These are phyloP conservation scores for Incumbomyces delicatus DNA, from an alignment of 2,329 filamentous ascomycete species.

Conservation along the genomic window DNA sequence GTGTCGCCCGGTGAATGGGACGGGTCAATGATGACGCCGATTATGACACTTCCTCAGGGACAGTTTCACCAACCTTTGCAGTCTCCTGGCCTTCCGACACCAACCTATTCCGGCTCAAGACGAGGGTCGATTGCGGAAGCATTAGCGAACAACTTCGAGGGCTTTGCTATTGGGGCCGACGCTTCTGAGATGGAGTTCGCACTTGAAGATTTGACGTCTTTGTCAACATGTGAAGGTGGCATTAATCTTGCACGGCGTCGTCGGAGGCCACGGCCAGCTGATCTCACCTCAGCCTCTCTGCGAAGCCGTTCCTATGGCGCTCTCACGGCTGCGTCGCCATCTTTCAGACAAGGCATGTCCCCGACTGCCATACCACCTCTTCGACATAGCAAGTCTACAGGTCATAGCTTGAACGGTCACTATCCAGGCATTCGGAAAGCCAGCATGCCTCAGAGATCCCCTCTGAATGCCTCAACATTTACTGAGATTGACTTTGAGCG, in stretches of 20 bases:
- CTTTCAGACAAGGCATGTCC: constrained; percentile 25
- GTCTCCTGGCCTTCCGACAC: constrained; percentile 15
- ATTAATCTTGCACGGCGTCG: constrained; percentile 37
- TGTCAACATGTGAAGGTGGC: constrained; percentile 40
- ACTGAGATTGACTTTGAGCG: constrained; percentile 23
- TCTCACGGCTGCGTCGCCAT: constrained; percentile 34
- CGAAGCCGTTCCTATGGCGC: constrained; percentile 28
- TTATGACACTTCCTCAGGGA: neutral
- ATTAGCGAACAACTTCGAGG: constrained; percentile 17
- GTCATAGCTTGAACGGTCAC: constrained; percentile 31
- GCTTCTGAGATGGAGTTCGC: neutral
- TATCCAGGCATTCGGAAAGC: constrained; percentile 39
- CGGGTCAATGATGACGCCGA: constrained; percentile 11
- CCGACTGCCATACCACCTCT: constrained; percentile 29
- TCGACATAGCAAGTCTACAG: constrained; percentile 36
- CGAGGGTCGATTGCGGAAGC: constrained; percentile 18
- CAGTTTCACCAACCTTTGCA: neutral
- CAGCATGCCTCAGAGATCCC: constrained; percentile 37
- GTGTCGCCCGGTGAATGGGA: constrained; percentile 12
- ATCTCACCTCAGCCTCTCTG: constrained; percentile 34
- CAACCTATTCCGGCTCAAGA: constrained; percentile 16
- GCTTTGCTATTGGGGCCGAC: constrained; percentile 13
- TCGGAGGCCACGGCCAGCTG: constrained; percentile 37
- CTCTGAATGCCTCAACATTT: constrained; percentile 36
- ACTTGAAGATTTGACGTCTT: constrained; percentile 39